These are phyloP conservation scores for Diaporthe sp. DNA, from an alignment of 2,329 filamentous ascomycete genomes.

Conservation along the genomic window DNA sequence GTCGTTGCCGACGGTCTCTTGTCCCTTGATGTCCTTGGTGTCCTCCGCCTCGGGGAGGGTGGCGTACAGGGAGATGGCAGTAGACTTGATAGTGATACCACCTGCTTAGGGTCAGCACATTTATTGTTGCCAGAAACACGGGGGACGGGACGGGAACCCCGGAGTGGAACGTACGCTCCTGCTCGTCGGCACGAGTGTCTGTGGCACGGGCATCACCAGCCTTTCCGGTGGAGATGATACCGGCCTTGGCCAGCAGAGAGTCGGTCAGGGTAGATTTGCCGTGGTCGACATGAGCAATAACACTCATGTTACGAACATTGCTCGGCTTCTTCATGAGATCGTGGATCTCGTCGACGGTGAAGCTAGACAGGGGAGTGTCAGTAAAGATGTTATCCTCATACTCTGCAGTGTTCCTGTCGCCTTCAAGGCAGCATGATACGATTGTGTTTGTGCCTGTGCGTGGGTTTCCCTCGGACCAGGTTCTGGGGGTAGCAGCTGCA, in stretches of 20 bases:
- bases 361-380: conserved; percentile 75
- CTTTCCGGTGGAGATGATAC: conserved; percentile 99
- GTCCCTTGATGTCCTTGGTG: conserved; percentile 91
- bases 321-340: conserved; percentile 81
- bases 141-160: neutral
- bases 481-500: neutral
- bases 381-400: conserved; percentile 49
- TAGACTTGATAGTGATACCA: conserved; percentile 99
- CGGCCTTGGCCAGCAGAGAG: conserved; percentile 97
- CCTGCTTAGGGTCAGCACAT: conserved; percentile 35
- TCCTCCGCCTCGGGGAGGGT: conserved; percentile 85
- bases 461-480: neutral
- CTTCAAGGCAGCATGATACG: conserved; percentile 5
- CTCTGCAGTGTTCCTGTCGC: conserved; percentile 41
- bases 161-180: conserved; percentile 74
- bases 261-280: conserved; percentile 99
- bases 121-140: neutral
- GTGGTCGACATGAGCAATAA: conserved; percentile 99
- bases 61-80: conserved; percentile 98
- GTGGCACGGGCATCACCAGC: conserved; percentile 96
- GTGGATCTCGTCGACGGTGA: conserved; percentile 96
- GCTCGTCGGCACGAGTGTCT: conserved; percentile 96
- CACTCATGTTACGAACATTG: conserved; percentile 80
- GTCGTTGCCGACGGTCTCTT: conserved; percentile 90
- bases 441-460: neutral